phyloP scores from a whole-genome alignment of 2,329 filamentous ascomycete genomes.

The Pezicula neosporulosa region DNA sequence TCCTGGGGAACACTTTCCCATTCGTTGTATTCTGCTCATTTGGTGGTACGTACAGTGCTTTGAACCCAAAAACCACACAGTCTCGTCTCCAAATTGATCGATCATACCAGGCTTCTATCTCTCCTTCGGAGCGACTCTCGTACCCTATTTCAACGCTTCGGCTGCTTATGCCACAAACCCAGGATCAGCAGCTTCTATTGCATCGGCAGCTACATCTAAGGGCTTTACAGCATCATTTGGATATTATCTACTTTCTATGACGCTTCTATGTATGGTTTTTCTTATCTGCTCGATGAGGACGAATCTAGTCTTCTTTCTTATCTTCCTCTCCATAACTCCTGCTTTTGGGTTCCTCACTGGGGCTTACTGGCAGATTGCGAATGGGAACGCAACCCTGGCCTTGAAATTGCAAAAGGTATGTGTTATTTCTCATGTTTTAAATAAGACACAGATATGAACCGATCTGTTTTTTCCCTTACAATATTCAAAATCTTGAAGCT shows the following conservation, averaged over 20 bases:
- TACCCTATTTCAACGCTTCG: constrained; percentile 48
- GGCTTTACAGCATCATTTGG: too few relatives aligned
- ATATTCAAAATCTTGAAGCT: too few relatives aligned
- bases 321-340: constrained; percentile 60
- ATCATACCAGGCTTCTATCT: constrained; percentile 46
- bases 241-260: constrained; percentile 24
- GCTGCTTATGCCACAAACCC: constrained; percentile 40
- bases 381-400: constrained; percentile 2
- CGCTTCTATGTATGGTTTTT: constrained; percentile 23
- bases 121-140: constrained; percentile 50
- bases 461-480: too few relatives aligned
- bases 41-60: too few relatives aligned
- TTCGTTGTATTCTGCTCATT: constrained; percentile 53
- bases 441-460: not conserved
- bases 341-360: constrained; percentile 58
- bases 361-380: constrained; percentile 48
- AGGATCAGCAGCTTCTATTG: too few relatives aligned
- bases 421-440: not conserved
- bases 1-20: constrained; percentile 57
- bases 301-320: constrained; percentile 67
- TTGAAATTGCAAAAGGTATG: not conserved
- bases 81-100: too few relatives aligned
- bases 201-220: too few relatives aligned
- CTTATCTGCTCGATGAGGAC: constrained; percentile 67
- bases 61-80: too few relatives aligned